Conservation (phyloP, 371 early-diverging fungal species). For the Funneliformis caledonium region DNA sequence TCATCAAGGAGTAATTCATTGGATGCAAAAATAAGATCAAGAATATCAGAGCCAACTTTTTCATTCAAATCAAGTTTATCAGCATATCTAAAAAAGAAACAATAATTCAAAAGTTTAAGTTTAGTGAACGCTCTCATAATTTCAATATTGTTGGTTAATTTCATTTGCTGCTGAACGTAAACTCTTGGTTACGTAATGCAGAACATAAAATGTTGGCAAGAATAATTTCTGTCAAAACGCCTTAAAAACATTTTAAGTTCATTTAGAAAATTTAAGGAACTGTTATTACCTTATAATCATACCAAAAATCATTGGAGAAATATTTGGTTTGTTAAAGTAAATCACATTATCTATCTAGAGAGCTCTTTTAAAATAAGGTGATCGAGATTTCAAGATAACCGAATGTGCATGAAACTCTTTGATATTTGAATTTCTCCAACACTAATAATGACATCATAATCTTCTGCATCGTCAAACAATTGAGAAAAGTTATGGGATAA, state of each 20-base stretch:
- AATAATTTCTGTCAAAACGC: neutral
- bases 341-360: constrained; percentile 20
- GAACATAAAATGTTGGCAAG: too few species aligned
- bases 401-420: constrained; percentile 29
- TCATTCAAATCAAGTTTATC: constrained; percentile 7
- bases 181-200: too few species aligned
- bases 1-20: constrained; percentile 29
- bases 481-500: too few species aligned
- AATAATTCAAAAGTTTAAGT: neutral
- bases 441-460: constrained; percentile 18
- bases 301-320: neutral
- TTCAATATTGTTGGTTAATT: too few species aligned
- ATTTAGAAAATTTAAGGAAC: too few species aligned
- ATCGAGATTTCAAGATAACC: too few species aligned
- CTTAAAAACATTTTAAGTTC: too few species aligned
- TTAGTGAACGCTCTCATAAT: too few species aligned
- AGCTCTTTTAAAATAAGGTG: constrained; percentile 28
- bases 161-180: too few species aligned
- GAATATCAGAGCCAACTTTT: too few species aligned
- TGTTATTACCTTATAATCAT: neutral
- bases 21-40: constrained; percentile 23
- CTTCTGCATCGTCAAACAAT: constrained; percentile 9
- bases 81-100: constrained; percentile 23
- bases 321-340: constrained; percentile 15
- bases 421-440: constrained; percentile 21